Percentiles rank a stretch among this genome's conserved stretches.
Evolutionary conservation across 1,284 basidiomycete genomes (phyloP).

Genomic region (Ceratobasidium sp.): DNA sequence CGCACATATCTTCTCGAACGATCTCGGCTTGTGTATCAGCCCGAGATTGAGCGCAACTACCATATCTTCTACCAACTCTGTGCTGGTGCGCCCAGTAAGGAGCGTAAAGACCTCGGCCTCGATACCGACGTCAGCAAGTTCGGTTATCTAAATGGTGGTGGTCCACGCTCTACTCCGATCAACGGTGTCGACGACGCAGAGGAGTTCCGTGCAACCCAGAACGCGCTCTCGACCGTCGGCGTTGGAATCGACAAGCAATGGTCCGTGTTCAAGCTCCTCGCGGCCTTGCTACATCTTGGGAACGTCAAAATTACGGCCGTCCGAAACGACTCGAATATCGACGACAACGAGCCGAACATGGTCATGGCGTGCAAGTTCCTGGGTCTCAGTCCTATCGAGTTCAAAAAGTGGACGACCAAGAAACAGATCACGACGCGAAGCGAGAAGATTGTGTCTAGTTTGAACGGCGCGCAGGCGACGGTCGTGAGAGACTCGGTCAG

Average conservation of each 20-base stretch:
- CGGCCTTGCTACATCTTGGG: conserved; percentile 88
- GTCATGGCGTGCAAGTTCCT: conserved; percentile 88
- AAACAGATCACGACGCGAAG: conserved; percentile 95
- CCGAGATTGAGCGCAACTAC: conserved; percentile 96
- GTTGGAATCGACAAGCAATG: conserved; percentile 98
- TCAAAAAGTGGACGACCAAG: conserved; percentile 99
- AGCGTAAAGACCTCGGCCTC: conserved; percentile 93
- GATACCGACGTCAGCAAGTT: conserved; percentile 90
- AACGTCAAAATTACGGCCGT: conserved; percentile 84
- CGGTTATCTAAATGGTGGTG: conserved; percentile 94
- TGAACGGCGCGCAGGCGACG: conserved; percentile 91
- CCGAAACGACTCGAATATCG: conserved; percentile 86
- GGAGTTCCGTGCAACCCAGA: conserved; percentile 94
- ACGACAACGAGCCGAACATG: conserved; percentile 87
- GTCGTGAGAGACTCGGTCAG: conserved; percentile 97
- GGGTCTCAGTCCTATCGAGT: conserved; percentile 91
- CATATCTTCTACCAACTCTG: conserved; percentile 99
- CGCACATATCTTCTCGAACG: conserved; percentile 98
- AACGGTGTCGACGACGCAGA: conserved; percentile 94
- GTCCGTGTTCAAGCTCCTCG: conserved; percentile 95
- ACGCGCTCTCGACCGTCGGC: conserved; percentile 95
- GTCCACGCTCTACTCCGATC: conserved; percentile 86
- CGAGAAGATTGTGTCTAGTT: conserved; percentile 93
- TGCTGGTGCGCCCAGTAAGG: conserved; percentile 93
- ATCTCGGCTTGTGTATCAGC: conserved; percentile 97